Conservation (phyloP, 2,329 filamentous ascomycete genomes). For the Bipolaris oryzae region DNA sequence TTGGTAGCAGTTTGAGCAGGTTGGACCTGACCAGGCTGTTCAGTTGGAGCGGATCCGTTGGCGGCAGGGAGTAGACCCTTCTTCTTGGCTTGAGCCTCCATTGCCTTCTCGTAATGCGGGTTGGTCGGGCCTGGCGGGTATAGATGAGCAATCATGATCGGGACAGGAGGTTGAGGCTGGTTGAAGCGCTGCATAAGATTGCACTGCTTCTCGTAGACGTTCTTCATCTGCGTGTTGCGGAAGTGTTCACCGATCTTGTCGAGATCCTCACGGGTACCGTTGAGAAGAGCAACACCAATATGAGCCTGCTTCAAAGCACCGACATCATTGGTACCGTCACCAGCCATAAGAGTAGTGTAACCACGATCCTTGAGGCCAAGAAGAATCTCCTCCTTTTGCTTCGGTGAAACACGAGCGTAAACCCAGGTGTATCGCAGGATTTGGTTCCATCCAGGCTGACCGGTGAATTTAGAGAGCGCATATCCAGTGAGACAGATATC, state of each 20-base stretch:
- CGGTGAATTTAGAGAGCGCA: slow-evolving; percentile 86
- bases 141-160: slow-evolving; percentile 88
- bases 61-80: slow-evolving; percentile 70
- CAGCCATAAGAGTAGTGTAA: slow-evolving; percentile 98
- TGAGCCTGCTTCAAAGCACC: slow-evolving; percentile 98
- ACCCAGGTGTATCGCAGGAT: slow-evolving; percentile 93
- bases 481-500: slow-evolving; percentile 97
- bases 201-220: slow-evolving; percentile 96
- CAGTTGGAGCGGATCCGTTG: slow-evolving; percentile 31
- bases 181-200: slow-evolving; percentile 94
- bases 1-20: slow-evolving; percentile 71
- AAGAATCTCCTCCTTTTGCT: slow-evolving; percentile 99
- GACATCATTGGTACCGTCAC: slow-evolving; percentile 97
- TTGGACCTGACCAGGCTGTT: slow-evolving; percentile 56
- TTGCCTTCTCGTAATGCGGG: slow-evolving; percentile 91
- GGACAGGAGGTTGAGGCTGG: slow-evolving; percentile 88
- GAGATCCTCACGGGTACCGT: slow-evolving; percentile 90
- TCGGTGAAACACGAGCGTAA: slow-evolving; percentile 95
- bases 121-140: slow-evolving; percentile 91
- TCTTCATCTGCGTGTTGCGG: slow-evolving; percentile 96
- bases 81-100: slow-evolving; percentile 81
- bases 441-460: slow-evolving; percentile 74
- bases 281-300: slow-evolving; percentile 93
- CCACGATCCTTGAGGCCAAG: slow-evolving; percentile 93
- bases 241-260: slow-evolving; percentile 91